A percentile compares a stretch with the other conserved stretches of the same genome.
phyloP scores from a whole-genome alignment of 441 rosid species.

The Melastoma candidum region DNA sequence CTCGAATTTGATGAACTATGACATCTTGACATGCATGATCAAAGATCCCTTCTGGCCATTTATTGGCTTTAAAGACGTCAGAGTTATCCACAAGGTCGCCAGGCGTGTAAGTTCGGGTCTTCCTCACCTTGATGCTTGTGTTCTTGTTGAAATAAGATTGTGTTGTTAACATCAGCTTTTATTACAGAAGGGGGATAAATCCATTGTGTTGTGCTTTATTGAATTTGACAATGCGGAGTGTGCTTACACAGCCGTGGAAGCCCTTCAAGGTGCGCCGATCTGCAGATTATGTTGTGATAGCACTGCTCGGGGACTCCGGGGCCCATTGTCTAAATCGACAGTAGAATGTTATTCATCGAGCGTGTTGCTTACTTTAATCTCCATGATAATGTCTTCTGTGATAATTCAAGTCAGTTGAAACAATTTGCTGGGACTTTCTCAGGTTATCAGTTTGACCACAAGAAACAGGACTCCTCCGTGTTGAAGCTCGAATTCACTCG shows the following conservation, averaged over 20 bases:
- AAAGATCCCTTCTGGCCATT: constrained; percentile 50
- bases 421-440: constrained; percentile 14
- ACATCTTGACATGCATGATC: constrained; percentile 2
- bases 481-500: constrained; percentile 37
- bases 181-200: constrained; percentile 38
- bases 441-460: constrained; percentile 56
- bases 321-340: no score
- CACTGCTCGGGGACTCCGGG: no score
- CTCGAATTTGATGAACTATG: neutral
- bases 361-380: neutral
- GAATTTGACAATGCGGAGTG: constrained; percentile 39
- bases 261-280: constrained; percentile 40
- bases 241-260: constrained; percentile 42
- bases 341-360: no score
- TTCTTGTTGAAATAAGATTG: neutral
- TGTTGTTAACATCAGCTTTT: neutral
- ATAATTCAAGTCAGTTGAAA: constrained; percentile 5
- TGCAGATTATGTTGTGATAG: no score
- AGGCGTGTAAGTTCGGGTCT: constrained; percentile 32
- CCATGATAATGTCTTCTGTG: neutral
- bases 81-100: constrained; percentile 51
- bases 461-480: constrained; percentile 29
- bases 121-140: neutral
- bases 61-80: constrained; percentile 47
- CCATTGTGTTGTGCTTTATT: constrained; percentile 46